phyloP scores from a whole-genome alignment of 176 grass and related monocot species.

The Pontederia paniculata region DNA sequence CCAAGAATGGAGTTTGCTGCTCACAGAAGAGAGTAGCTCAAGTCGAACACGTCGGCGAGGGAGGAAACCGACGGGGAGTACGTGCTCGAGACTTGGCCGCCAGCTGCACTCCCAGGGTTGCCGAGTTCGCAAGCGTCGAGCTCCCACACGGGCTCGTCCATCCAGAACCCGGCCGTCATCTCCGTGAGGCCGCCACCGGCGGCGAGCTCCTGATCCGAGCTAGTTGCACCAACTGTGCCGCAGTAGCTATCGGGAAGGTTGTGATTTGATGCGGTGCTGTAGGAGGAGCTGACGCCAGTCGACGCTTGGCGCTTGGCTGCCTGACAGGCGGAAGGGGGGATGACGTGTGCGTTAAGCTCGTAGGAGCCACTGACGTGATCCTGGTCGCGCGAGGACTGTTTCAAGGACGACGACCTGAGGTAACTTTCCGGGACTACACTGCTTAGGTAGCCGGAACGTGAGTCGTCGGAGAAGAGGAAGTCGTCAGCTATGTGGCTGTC shows the following conservation, averaged over 20 bases:
- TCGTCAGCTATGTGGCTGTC: constrained; percentile 10
- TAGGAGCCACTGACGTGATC: background rate
- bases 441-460: constrained; percentile 88
- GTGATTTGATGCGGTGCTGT: background rate
- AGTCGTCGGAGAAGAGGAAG: constrained; percentile 49
- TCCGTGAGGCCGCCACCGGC: background rate
- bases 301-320: background rate
- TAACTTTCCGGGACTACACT: constrained; percentile 88
- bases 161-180: constrained; percentile 12
- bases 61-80: constrained; percentile 1
- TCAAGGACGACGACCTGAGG: constrained; percentile 37
- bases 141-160: constrained; percentile 15
- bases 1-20: background rate
- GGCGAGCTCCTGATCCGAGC: background rate
- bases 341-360: background rate
- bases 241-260: background rate
- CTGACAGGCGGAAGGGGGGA: background rate
- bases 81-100: background rate
- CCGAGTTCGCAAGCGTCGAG: background rate
- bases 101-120: background rate
- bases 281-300: background rate
- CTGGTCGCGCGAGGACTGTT: background rate
- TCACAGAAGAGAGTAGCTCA: constrained; percentile 7
- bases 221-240: background rate
- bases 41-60: background rate